Conservation (phyloP, 345 rosid genomes). For the Fremontodendron californicum region DNA sequence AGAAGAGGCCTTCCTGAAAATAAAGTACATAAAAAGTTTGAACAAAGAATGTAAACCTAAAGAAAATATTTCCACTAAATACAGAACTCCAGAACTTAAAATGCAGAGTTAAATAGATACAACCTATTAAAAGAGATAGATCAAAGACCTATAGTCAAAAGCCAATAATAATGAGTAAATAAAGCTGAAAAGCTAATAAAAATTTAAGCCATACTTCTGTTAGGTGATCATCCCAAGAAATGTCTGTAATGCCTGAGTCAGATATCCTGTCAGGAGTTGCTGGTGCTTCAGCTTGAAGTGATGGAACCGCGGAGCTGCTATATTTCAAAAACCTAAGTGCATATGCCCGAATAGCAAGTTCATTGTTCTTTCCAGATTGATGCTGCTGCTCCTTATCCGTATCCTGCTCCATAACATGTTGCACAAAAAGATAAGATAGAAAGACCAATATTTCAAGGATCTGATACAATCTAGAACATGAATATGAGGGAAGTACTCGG, state of each 20-base stretch:
- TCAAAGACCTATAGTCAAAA: not conserved
- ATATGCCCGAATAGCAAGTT: conserved; percentile 52
- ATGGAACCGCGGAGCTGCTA: conserved; percentile 41
- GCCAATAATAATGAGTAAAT: not conserved
- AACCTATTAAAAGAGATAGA: not conserved
- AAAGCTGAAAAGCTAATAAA: not conserved
- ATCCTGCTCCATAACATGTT: conserved; percentile 40
- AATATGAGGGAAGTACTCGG: not conserved
- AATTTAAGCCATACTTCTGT: conserved; percentile 61
- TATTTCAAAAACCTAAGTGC: conserved; percentile 73
- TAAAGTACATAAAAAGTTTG: conserved; percentile 19
- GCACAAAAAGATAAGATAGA: conserved; percentile 16
- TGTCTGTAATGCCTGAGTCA: conserved; percentile 49
- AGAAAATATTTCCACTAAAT: not conserved
- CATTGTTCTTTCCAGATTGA: conserved; percentile 31
- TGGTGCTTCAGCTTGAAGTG: conserved; percentile 56
- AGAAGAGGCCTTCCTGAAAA: conserved; percentile 88
- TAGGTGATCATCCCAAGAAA: conserved; percentile 63
- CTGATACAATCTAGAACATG: not conserved
- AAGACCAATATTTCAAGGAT: not conserved
- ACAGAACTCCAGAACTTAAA: conserved; percentile 4
- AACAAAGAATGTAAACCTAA: conserved; percentile 1
- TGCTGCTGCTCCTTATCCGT: conserved; percentile 34
- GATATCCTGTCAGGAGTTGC: conserved; percentile 52
- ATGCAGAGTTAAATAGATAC: not conserved